Conservation (phyloP, 495 filamentous ascomycete species). For the Tuber microsphaerosporum region DNA sequence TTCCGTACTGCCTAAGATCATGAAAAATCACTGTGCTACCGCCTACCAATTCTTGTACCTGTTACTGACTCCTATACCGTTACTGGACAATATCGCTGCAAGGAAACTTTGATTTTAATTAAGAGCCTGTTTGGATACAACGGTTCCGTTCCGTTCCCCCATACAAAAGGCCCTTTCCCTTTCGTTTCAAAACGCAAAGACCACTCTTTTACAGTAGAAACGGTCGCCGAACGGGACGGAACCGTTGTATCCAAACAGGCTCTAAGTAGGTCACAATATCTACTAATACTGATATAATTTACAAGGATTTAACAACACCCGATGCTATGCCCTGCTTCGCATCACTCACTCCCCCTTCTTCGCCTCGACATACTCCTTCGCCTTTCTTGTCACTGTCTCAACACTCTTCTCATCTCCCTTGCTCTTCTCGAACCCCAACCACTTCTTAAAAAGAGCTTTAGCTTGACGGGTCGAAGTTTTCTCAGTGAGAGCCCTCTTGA, state of each 20-base stretch:
- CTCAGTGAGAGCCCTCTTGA: slow-evolving; percentile 43
- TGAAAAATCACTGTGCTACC: not conserved
- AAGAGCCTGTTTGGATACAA: too few species aligned
- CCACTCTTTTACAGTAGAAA: too few species aligned
- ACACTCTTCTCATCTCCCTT: slow-evolving; percentile 62
- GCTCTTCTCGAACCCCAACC: slow-evolving; percentile 72
- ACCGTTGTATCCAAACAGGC: too few species aligned
- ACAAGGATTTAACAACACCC: not conserved
- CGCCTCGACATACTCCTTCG: slow-evolving; percentile 59
- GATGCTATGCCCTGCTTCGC: slow-evolving; percentile 5
- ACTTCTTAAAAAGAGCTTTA: slow-evolving; percentile 73
- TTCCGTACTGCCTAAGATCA: not conserved
- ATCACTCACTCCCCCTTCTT: slow-evolving; percentile 48
- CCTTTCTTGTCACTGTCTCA: slow-evolving; percentile 65
- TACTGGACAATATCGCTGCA: not conserved
- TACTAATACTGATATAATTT: not conserved
- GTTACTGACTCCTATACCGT: not conserved
- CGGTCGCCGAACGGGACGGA: too few species aligned
- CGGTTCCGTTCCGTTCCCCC: too few species aligned
- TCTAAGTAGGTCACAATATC: not conserved
- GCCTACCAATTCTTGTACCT: not conserved
- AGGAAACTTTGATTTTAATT: not conserved
- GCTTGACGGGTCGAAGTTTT: slow-evolving; percentile 45
- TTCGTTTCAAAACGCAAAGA: too few species aligned
- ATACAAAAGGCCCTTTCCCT: too few species aligned